Base-by-base conservation (phyloP, 805 yeast genomes). In the Lipomyces orientalis region DNA sequence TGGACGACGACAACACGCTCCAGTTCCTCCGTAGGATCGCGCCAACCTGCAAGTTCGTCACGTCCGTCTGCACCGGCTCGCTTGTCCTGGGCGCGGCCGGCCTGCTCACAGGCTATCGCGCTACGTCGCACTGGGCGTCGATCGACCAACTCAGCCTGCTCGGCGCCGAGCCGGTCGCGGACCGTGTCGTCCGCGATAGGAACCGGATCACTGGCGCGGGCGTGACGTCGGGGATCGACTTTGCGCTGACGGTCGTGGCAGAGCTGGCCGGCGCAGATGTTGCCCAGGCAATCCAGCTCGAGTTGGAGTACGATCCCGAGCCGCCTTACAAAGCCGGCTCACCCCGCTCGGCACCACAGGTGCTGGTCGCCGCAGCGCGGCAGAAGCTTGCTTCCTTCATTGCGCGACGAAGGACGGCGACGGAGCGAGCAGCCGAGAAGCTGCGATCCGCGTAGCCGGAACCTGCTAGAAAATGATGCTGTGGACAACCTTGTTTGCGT, bases 41-140 rank as follows among this genome's bases (percentile, higher is more conserved):
- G 5, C 35, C 37, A 55, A 19, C 29, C 16, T 31, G 43, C 62
- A 59, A 59, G 35, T 31, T 39, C 60, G 35, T 59, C 39, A 59
- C 62, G 19, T 59, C 62, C 22, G 62, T 59, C 22, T 59, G 62
- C 62, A 59, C 62, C 12, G 62, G 62, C 37, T 59, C 62, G n/a
- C 60, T 59, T 1, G 10, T 59, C 54, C 62, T 59, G 2, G 62
- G 43, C 22, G 62, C 62, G 14, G 62, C 62, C 35, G 62, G 62
- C 3, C 60, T 59, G 54, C 54, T 59, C 60, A 19, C 10, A 4
- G 62, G 62, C 16, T 59, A 59, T 10, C 35, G 34, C 16, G 62
- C 62, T 9, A 59, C 62, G 22, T 39, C 19, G 16, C 62, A 59
- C 62, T 59, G 62, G 62, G 16, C 60, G n/a, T 59, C 62, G 12